Conservation (phyloP, 139 green algal species). For the Volvox reticuliferus region DNA sequence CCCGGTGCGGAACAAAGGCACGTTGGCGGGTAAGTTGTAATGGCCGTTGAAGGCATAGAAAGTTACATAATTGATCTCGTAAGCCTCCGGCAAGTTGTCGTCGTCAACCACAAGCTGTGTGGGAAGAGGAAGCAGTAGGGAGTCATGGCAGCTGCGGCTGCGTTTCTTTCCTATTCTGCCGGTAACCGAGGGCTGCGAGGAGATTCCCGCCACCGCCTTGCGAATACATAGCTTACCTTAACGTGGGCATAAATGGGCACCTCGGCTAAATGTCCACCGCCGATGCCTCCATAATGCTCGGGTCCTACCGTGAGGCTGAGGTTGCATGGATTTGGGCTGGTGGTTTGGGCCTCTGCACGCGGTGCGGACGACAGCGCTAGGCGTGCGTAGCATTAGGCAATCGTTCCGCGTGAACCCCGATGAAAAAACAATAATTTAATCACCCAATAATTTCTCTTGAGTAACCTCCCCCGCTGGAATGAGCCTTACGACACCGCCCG, state of each 20-base stretch:
- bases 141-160: background rate
- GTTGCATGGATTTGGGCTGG: background rate
- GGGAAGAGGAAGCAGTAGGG: background rate
- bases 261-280: background rate
- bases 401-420: background rate
- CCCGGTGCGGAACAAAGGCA: background rate
- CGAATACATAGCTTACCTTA: background rate
- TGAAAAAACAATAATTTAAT: background rate
- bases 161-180: background rate
- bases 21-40: conserved; percentile 10
- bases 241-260: conserved; percentile 41
- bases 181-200: background rate
- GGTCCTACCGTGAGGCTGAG: background rate
- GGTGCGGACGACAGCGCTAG: background rate
- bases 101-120: conserved; percentile 30
- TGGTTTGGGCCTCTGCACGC: background rate
- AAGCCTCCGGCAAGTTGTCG: background rate
- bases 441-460: conserved; percentile 9
- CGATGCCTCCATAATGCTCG: background rate
- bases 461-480: background rate
- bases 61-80: conserved; percentile 47
- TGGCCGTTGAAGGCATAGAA: conserved; percentile 41
- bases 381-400: background rate
- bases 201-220: background rate
- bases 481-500: background rate